Evolutionary conservation across 2,329 filamentous ascomycete species (phyloP).

Genomic region (Pyrenochaeta sp.): DNA sequence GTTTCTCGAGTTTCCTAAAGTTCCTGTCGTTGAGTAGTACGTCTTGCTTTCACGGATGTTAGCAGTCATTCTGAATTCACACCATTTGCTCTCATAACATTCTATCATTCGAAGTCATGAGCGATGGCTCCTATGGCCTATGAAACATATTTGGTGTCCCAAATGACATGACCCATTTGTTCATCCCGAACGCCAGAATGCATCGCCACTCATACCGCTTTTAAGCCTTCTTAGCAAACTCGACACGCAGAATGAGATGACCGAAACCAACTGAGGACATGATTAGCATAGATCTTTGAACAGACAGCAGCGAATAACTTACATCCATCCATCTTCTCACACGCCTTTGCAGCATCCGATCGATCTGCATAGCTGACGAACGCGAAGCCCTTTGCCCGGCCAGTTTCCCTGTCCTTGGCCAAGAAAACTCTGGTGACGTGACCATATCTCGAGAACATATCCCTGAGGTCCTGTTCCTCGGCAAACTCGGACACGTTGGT

Average conservation of each 20-base stretch:
- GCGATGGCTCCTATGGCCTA: no score
- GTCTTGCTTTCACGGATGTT: no score
- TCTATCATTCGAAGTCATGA: no score
- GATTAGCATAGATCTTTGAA: constrained; percentile 22
- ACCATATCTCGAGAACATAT: constrained; percentile 98
- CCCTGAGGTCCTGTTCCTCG: constrained; percentile 91
- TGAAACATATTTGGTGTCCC: no score
- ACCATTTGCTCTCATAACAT: no score
- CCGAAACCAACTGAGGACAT: constrained; percentile 71
- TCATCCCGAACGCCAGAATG: constrained; percentile 7
- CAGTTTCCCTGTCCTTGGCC: constrained; percentile 96
- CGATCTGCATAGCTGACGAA: constrained; percentile 97
- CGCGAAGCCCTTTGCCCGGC: constrained; percentile 95
- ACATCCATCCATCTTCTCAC: constrained; percentile 97
- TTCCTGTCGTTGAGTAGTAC: no score
- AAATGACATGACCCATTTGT: constrained; percentile 1
- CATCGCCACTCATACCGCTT: background rate
- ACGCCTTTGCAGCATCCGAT: constrained; percentile 87
- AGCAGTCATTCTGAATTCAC: no score
- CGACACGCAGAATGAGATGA: constrained; percentile 84
- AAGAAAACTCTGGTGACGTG: constrained; percentile 97
- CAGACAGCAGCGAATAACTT: constrained; percentile 45
- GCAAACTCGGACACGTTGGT: constrained; percentile 99
- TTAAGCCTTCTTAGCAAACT: constrained; percentile 75
- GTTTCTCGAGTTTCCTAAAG: no score